Conservation (phyloP, 345 rosid genomes). For the Lepidium africanum region DNA sequence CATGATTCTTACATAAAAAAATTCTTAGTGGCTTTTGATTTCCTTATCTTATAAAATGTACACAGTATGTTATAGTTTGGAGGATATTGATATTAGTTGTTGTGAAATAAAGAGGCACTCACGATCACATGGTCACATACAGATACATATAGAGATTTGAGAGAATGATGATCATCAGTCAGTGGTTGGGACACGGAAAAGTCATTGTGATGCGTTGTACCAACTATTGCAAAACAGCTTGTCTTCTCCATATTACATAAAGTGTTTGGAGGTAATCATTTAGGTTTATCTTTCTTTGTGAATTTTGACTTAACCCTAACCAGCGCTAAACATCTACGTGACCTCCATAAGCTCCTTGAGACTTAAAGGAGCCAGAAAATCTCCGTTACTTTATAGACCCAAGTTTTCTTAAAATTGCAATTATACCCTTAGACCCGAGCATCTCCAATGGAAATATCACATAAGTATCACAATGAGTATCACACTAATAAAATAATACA, state of each 20-base stretch:
- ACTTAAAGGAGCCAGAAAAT: no score
- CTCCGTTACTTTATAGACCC: no score
- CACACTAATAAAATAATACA: no score
- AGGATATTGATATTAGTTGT: background rate
- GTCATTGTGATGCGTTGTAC: constrained; percentile 4
- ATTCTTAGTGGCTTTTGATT: background rate
- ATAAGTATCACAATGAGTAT: no score
- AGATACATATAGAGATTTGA: background rate
- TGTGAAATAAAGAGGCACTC: constrained; percentile 16
- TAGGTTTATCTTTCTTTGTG: background rate
- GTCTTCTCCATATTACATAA: background rate
- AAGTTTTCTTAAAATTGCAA: no score
- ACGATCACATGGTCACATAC: background rate
- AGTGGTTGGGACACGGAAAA: constrained; percentile 19
- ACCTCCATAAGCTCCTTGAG: no score
- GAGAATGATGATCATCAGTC: background rate
- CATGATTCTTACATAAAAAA: background rate
- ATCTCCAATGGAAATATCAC: no score
- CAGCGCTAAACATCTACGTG: background rate
- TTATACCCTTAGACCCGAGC: no score
- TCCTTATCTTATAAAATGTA: background rate
- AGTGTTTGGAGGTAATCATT: background rate
- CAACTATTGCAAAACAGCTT: background rate
- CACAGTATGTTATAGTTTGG: background rate
- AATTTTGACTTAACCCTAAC: background rate